phyloP scores from a whole-genome alignment of 2,329 filamentous ascomycete genomes.

The Xylariomycetidae sp. region DNA sequence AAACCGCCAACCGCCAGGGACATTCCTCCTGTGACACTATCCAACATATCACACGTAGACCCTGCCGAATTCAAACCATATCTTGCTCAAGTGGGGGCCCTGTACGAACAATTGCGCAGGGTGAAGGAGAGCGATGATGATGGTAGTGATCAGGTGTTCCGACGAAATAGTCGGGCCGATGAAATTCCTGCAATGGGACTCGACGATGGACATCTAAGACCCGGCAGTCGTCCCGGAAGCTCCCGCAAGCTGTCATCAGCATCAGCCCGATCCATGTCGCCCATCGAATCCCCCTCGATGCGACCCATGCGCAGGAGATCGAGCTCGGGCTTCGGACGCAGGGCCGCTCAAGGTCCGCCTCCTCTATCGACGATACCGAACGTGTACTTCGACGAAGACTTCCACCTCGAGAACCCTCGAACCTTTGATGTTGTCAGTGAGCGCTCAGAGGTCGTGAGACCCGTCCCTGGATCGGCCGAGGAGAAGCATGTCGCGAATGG shows the following conservation, averaged over 20 bases:
- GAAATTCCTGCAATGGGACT: slow-evolving; percentile 28
- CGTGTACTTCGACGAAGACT: slow-evolving; percentile 93
- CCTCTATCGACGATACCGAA: slow-evolving; percentile 86
- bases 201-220: slow-evolving; percentile 45
- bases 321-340: slow-evolving; percentile 48
- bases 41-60: slow-evolving; percentile 81
- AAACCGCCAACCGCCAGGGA: slow-evolving; percentile 81
- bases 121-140: slow-evolving; percentile 75
- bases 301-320: slow-evolving; percentile 33
- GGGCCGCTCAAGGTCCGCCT: slow-evolving; percentile 67
- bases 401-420: slow-evolving; percentile 90
- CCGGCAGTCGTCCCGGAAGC: slow-evolving; percentile 33
- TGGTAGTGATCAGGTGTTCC: slow-evolving; percentile 35
- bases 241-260: slow-evolving; percentile 38
- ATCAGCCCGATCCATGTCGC: slow-evolving; percentile 46
- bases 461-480: slow-evolving; percentile 49
- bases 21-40: slow-evolving; percentile 88
- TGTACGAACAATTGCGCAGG: slow-evolving; percentile 86
- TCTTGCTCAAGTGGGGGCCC: slow-evolving; percentile 73
- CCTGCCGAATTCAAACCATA: slow-evolving; percentile 78
- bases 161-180: slow-evolving; percentile 37
- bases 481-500: slow-evolving; percentile 55
- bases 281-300: slow-evolving; percentile 41
- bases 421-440: slow-evolving; percentile 97
- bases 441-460: slow-evolving; percentile 87